phyloP scores from a whole-genome alignment of 2,329 filamentous ascomycete genomes.

The Claviceps sp. region DNA sequence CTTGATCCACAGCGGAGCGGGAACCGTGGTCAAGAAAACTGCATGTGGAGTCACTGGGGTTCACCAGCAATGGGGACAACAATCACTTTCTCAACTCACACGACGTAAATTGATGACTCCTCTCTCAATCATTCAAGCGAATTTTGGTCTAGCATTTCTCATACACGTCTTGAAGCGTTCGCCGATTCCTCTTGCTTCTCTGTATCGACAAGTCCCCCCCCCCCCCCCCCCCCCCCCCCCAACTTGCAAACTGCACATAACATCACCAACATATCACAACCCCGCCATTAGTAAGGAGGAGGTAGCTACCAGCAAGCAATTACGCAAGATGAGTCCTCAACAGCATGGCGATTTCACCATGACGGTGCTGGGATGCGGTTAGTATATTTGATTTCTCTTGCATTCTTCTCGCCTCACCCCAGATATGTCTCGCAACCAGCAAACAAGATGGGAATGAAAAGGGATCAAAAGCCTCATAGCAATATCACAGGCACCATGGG shows the following conservation, averaged over 20 bases:
- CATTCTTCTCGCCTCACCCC: background rate
- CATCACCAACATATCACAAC: background rate
- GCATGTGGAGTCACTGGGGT: too few relatives aligned
- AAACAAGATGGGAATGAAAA: background rate
- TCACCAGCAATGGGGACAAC: too few relatives aligned
- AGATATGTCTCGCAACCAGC: background rate
- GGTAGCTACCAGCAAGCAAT: background rate
- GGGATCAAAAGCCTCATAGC: background rate
- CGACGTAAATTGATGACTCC: background rate
- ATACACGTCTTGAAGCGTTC: background rate
- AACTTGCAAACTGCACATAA: background rate
- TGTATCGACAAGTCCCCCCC: background rate
- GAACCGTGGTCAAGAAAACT: too few relatives aligned
- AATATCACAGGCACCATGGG: slow-evolving; percentile 58
- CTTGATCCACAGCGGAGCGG: too few relatives aligned
- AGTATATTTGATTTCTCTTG: slow-evolving; percentile 15
- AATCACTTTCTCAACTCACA: background rate
- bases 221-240: too few relatives aligned
- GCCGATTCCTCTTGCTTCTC: background rate
- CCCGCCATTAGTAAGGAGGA: background rate
- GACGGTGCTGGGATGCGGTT: slow-evolving; percentile 72
- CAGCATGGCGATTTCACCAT: slow-evolving; percentile 49
- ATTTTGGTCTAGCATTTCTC: background rate
- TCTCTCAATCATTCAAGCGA: background rate
- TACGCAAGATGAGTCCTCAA: slow-evolving; percentile 9